A percentile compares a stretch with the other conserved stretches of the same genome.
phyloP scores from a whole-genome alignment of 2,329 filamentous ascomycete genomes.

The Cadophora sp. region DNA sequence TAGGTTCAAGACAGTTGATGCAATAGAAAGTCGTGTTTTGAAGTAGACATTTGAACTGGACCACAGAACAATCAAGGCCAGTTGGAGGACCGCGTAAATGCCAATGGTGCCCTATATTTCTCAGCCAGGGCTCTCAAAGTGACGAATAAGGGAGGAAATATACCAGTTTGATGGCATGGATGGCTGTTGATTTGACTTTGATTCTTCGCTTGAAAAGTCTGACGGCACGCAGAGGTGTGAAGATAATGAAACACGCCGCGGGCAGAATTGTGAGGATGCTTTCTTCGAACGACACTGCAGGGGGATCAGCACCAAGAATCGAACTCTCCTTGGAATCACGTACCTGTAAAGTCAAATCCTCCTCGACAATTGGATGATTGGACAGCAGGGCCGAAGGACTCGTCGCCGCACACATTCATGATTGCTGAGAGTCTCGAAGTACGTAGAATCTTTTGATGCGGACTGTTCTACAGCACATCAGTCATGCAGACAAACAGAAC shows the following conservation, averaged over 20 bases:
- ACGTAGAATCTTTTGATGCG: neutral
- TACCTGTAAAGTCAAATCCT: slow-evolving; percentile 14
- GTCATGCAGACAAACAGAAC: too few species aligned
- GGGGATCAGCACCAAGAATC: neutral
- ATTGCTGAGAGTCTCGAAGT: neutral
- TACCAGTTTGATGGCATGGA: slow-evolving; percentile 11
- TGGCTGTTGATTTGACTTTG: slow-evolving; percentile 10
- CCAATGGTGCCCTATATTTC: neutral
- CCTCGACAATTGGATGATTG: slow-evolving; percentile 9
- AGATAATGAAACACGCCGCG: slow-evolving; percentile 12
- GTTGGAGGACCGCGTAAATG: neutral
- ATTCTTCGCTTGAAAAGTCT: slow-evolving; percentile 9
- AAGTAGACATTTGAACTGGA: slow-evolving; percentile 10
- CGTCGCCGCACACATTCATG: slow-evolving; percentile 12
- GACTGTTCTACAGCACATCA: neutral
- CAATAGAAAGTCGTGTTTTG: slow-evolving; percentile 9
- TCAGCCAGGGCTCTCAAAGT: neutral
- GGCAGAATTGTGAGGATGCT: slow-evolving; percentile 16
- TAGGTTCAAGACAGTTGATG: slow-evolving; percentile 9
- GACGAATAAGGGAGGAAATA: neutral
- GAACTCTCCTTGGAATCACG: neutral
- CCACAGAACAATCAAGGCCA: neutral
- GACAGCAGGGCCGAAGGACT: slow-evolving; percentile 7
- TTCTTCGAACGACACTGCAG: slow-evolving; percentile 15
- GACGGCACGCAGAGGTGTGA: slow-evolving; percentile 4